Evolutionary conservation across 2,329 filamentous ascomycete genomes (phyloP).

Genomic region (Colletotrichum plurivorum): DNA sequence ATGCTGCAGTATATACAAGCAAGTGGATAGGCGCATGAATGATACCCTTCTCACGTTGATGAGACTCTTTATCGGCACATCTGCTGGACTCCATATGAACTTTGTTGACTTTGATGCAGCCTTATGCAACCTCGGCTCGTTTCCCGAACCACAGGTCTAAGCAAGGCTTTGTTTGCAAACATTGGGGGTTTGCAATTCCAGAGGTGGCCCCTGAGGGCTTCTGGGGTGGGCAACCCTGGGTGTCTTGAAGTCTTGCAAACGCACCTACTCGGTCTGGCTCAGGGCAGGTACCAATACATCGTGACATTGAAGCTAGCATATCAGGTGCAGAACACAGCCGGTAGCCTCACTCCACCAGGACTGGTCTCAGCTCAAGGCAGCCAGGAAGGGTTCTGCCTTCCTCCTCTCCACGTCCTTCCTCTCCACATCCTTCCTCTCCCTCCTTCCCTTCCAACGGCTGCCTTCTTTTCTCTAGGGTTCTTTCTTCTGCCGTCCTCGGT

Average conservation of each 20-base stretch:
- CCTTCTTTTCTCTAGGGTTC: too few relatives aligned
- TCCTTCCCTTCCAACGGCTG: neutral
- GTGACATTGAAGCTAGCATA: too few relatives aligned
- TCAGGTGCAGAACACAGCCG: too few relatives aligned
- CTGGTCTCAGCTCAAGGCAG: neutral
- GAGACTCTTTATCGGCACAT: constrained; percentile 14
- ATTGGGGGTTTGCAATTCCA: too few relatives aligned
- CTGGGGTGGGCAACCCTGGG: too few relatives aligned
- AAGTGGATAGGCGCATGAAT: constrained; percentile 23
- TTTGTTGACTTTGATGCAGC: constrained; percentile 10
- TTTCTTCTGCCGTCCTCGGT: neutral
- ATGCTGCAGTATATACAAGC: constrained; percentile 4
- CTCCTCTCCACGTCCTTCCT: too few relatives aligned
- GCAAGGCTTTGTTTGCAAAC: too few relatives aligned
- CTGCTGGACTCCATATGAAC: neutral
- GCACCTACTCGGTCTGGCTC: too few relatives aligned
- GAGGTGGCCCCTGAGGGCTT: too few relatives aligned
- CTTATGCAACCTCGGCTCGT: neutral
- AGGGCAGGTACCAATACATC: too few relatives aligned
- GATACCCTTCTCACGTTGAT: constrained; percentile 35
- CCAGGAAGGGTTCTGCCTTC: neutral
- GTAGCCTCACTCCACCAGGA: neutral
- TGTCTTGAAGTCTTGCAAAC: too few relatives aligned
- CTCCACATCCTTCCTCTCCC: neutral
- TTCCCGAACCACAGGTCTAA: neutral